phyloP scores from a whole-genome alignment of 805 yeast species.

The Lipomyces mesembrius region DNA sequence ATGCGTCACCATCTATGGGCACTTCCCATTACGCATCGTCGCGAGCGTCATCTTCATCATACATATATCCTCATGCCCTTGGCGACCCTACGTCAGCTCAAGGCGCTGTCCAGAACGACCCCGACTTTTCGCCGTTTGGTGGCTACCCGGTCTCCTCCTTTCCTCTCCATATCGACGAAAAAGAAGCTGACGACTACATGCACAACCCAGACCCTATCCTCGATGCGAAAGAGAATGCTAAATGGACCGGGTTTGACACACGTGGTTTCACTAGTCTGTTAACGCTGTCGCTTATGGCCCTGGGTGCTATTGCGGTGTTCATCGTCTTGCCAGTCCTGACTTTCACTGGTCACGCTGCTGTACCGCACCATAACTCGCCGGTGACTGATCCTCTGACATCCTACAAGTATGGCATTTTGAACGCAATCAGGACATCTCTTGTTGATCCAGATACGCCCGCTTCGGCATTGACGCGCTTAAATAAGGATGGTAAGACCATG shows the following conservation, averaged over 20 bases:
- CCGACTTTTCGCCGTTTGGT: conserved; percentile 76
- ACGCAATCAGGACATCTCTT: conserved; percentile 63
- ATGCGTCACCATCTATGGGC: conserved; percentile 22
- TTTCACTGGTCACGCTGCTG: conserved; percentile 59
- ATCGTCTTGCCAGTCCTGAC: conserved; percentile 83
- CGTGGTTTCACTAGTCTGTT: conserved; percentile 46
- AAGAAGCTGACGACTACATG: conserved; percentile 91
- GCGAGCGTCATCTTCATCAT: conserved; percentile 24
- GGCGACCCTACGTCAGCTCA: conserved; percentile 32
- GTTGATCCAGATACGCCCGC: conserved; percentile 76
- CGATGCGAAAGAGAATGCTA: conserved; percentile 77
- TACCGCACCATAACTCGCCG: not conserved
- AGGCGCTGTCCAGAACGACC: conserved; percentile 40
- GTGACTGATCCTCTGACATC: conserved; percentile 45
- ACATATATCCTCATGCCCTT: conserved; percentile 26
- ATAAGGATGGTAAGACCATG: conserved; percentile 71
- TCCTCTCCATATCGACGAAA: conserved; percentile 88
- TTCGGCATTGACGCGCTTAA: conserved; percentile 55
- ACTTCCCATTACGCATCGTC: conserved; percentile 23
- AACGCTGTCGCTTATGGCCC: conserved; percentile 56
- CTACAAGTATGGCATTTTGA: conserved; percentile 61
- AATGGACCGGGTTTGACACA: conserved; percentile 46
- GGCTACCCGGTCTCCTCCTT: conserved; percentile 94
- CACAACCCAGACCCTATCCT: conserved; percentile 96
- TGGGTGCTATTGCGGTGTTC: conserved; percentile 71